Base-by-base conservation (phyloP, 352 stramenopile species). In the Pythium chondricola region DNA sequence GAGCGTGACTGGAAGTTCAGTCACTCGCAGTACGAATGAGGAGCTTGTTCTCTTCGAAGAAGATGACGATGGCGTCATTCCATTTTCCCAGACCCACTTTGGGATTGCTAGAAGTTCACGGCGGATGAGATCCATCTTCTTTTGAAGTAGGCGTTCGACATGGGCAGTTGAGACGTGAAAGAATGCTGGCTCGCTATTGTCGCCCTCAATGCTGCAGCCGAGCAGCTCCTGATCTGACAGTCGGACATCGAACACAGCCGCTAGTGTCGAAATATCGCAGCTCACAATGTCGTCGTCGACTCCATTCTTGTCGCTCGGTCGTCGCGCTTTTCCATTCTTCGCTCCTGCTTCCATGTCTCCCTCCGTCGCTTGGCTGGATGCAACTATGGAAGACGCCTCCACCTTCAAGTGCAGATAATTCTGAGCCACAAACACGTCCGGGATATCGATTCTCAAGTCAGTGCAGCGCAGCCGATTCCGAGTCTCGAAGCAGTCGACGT, bases 401-500 rank as follows among this genome's bases (percentile, higher is more conserved):
- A 81, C 42, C 9, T 71, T 69, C 9, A 84, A 47, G 25, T 76
- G 60, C 4, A 87, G 32, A 37, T 74, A 46, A 16, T 85, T 71
- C 11, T 78, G 61, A 11, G 65, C 46, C 14, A 84, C 59, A 25
- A 80, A 66, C 11, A 89, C 74, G 29, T 85, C 70, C 1, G 61
- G 77, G 51, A 89, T 83, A 17, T 70, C 67, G 48, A 83, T 41
- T 4, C 67, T 64, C 11, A 89, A 40, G 3, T 68, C 65, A 10
- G 63, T 42, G 24, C 73, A 84, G 18, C 48, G 38, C n/a, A 87
- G 56, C 9, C 53, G 52, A 7, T 55, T 63, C 20, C 38, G 51
- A 1, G 51, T 58, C 4, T 72, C 67, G 25, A 85, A 69, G 22
- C 45, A 66, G 11, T 67, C 61, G 3, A 71, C 20, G 10, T 56